Base-by-base conservation (phyloP, 2,329 filamentous ascomycete species). In the Calonectria crousiana region DNA sequence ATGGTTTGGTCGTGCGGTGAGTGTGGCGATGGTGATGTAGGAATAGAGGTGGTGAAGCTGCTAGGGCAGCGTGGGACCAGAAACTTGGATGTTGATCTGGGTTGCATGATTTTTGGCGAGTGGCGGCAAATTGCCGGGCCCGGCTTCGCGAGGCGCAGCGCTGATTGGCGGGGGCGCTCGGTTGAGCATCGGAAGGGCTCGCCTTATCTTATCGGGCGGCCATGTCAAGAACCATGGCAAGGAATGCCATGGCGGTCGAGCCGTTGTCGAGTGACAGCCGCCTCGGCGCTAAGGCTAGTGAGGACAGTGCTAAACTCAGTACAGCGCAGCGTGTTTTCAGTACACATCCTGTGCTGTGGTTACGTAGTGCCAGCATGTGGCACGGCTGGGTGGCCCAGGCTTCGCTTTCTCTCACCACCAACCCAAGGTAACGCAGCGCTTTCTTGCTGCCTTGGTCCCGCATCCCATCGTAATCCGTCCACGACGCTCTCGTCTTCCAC, bases 91-190 rank as follows among this genome's bases (percentile, higher is more conserved):
- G 72, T 64, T 76, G 76, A 76, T 75, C 78, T 75, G 78, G 75
- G 74, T 81, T 80, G 79, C 79, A 83, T 84, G 80, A 83, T 81
- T 82, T 82, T 77, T 62, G 66, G 52, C 72, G 66, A 68, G 69
- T 68, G 74, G 77, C 75, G 76, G 77, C 79, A 82, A 82, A 81
- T 80, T 78, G 78, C 80, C 79, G 80, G 76, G 77, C 76, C 78
- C 72, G 69, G 72, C 73, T 74, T 71, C 38, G 73, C 75, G 77
- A 75, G 73, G 71, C 69, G 73, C 56, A 60, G 74, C 69, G 66
- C 58, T 84, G 78, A 84, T 84, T 84, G 82, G 82, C 53, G 64
- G 65, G 51, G 52, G 30, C 26, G 30, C 52, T 51, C 76, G 74
- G 81, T 69, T 76, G 60, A 79, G 76, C 56, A 36, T 83, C 81